Evolutionary conservation across 306 rosid genomes (phyloP).

Genomic region (Hippophae gyantsensis): DNA sequence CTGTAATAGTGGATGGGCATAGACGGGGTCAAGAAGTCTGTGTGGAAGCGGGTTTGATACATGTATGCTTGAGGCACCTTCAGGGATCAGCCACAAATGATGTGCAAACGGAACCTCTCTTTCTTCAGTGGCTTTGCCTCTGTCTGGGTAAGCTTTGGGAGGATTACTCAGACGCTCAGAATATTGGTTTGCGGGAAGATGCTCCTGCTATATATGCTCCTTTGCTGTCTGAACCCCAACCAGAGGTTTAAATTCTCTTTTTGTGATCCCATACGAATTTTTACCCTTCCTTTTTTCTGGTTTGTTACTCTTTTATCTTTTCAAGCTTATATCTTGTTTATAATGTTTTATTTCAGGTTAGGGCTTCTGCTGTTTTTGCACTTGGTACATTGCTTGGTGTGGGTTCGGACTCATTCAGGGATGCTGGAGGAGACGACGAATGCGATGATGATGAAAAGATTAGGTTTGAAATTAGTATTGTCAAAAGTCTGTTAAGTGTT

Average conservation of each 20-base stretch:
- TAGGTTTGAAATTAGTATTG: slow-evolving; percentile 77
- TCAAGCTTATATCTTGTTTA: not conserved
- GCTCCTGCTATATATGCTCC: slow-evolving; percentile 66
- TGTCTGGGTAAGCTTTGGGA: slow-evolving; percentile 98
- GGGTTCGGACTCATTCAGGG: slow-evolving; percentile 60
- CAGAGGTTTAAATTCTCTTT: slow-evolving; percentile 55
- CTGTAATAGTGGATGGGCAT: slow-evolving; percentile 94
- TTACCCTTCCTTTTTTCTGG: slow-evolving; percentile 3
- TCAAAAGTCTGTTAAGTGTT: slow-evolving; percentile 64
- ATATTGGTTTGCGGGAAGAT: slow-evolving; percentile 68
- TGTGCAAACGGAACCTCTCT: slow-evolving; percentile 73
- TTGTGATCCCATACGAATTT: not conserved
- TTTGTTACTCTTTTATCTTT: slow-evolving; percentile 3
- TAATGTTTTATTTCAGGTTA: slow-evolving; percentile 57
- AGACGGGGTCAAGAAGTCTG: slow-evolving; percentile 96
- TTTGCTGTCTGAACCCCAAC: slow-evolving; percentile 73
- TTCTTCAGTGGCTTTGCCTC: slow-evolving; percentile 98
- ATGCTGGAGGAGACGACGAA: slow-evolving; percentile 72
- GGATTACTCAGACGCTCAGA: slow-evolving; percentile 73
- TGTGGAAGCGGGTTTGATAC: slow-evolving; percentile 64
- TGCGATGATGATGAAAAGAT: slow-evolving; percentile 79
- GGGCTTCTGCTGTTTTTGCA: slow-evolving; percentile 95
- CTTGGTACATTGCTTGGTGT: slow-evolving; percentile 87
- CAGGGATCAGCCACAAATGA: slow-evolving; percentile 78
- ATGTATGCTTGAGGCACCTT: slow-evolving; percentile 85